Percentiles rank a stretch among this genome's conserved stretches.
phyloP scores from a whole-genome alignment of 148 eudicot genomes.

The Fagopyrum tataricum region DNA sequence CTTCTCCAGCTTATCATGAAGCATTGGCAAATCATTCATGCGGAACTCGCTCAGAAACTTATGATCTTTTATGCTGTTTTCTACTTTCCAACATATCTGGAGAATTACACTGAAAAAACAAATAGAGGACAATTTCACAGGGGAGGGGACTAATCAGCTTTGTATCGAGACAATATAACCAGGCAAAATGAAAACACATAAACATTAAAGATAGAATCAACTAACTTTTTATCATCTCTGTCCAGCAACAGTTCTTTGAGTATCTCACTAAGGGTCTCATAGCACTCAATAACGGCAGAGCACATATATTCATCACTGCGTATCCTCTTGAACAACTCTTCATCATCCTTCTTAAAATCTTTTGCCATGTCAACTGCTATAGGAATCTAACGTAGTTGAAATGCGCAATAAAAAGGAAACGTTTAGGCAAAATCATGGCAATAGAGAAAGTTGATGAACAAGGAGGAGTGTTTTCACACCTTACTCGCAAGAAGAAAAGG shows the following conservation, averaged over 20 bases:
- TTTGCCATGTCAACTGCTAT: slow-evolving; percentile 99
- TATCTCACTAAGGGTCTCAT: slow-evolving; percentile 69
- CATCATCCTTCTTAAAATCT: slow-evolving; percentile 77
- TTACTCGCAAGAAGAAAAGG: slow-evolving; percentile 98
- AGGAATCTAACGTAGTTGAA: slow-evolving; percentile 53
- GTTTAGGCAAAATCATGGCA: slow-evolving; percentile 3
- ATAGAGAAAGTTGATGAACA: slow-evolving; percentile 2
- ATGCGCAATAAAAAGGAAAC: slow-evolving; percentile 6
- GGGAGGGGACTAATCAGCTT: background rate
- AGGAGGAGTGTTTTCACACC: slow-evolving; percentile 35
- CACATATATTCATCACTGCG: slow-evolving; percentile 74
- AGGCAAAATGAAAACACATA: background rate
- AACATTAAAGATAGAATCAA: slow-evolving; percentile 6
- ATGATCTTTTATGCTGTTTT: slow-evolving; percentile 34
- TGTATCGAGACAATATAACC: background rate
- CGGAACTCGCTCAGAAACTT: slow-evolving; percentile 59
- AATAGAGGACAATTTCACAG: background rate
- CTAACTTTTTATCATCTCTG: slow-evolving; percentile 54
- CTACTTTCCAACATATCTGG: slow-evolving; percentile 53
- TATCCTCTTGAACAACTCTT: slow-evolving; percentile 77
- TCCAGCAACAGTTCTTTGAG: slow-evolving; percentile 49
- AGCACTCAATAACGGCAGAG: slow-evolving; percentile 86
- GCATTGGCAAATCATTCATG: slow-evolving; percentile 69
- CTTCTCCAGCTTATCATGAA: slow-evolving; percentile 83
- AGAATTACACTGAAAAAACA: slow-evolving; percentile 46